Percentiles rank a stretch among this genome's conserved stretches.
These are phyloP conservation scores for Beta lomatogona DNA, from an alignment of 179 eudicot species.

Conservation along the genomic window DNA sequence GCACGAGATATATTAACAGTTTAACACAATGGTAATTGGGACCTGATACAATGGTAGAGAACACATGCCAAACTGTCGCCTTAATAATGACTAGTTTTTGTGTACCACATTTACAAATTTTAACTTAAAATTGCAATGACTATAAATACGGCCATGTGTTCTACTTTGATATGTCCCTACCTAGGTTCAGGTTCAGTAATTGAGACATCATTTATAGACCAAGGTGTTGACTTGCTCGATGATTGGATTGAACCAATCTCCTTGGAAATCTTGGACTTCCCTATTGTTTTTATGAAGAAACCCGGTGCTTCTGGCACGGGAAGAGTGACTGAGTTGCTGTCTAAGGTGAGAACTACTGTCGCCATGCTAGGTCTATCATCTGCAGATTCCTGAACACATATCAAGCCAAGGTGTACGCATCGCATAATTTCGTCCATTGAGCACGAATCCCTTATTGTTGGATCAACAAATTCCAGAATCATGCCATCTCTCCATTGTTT, in stretches of 20 bases:
- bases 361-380: background rate
- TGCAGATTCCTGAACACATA: slow-evolving; percentile 1
- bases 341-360: background rate
- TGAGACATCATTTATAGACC: slow-evolving; percentile 23
- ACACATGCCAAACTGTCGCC: too few relatives aligned
- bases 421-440: background rate
- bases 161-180: background rate
- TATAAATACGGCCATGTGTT: background rate
- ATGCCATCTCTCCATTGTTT: slow-evolving; percentile 5
- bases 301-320: slow-evolving; percentile 24
- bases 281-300: background rate
- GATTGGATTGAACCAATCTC: background rate
- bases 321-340: slow-evolving; percentile 28
- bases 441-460: background rate
- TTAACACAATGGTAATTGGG: too few relatives aligned
- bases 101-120: too few relatives aligned
- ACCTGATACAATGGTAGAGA: too few relatives aligned
- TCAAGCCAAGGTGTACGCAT: slow-evolving; percentile 8
- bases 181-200: slow-evolving; percentile 18
- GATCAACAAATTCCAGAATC: background rate
- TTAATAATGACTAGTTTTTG: too few relatives aligned
- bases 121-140: too few relatives aligned
- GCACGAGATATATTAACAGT: too few relatives aligned
- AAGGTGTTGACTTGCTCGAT: slow-evolving; percentile 12
- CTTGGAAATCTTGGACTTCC: background rate